A percentile compares a stretch with the other conserved stretches of the same genome.
Evolutionary conservation across 768 basidiomycete species (phyloP).

Genomic region (Artomyces pyxidatus): DNA sequence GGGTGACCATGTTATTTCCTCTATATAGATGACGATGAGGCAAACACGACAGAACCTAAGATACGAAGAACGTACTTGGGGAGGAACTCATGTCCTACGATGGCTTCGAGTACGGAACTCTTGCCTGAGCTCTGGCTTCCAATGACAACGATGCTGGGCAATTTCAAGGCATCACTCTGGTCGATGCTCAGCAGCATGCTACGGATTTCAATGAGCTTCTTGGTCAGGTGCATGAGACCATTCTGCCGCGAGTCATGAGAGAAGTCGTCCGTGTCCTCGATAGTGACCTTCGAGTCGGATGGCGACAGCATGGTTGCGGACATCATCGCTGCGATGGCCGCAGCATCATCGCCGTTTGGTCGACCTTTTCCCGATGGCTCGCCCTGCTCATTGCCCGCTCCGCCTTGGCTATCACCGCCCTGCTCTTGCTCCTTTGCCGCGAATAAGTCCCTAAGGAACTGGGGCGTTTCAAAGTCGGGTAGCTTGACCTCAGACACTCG

Average conservation of each 20-base stretch:
- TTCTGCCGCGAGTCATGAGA: constrained; percentile 50
- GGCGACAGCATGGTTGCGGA: constrained; percentile 76
- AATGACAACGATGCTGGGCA: constrained; percentile 97
- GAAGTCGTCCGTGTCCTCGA: constrained; percentile 26
- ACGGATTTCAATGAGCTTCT: constrained; percentile 93
- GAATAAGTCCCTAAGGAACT: constrained; percentile 65
- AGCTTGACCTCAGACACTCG: constrained; percentile 55
- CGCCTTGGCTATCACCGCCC: constrained; percentile 13
- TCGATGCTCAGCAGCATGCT: constrained; percentile 93
- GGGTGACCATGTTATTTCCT: constrained; percentile 99
- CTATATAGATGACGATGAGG: constrained; percentile 31
- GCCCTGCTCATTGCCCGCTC: constrained; percentile 26
- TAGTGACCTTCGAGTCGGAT: constrained; percentile 41
- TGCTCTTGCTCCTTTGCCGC: constrained; percentile 17
- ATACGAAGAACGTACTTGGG: constrained; percentile 71
- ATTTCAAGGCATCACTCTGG: constrained; percentile 87
- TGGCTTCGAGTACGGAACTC: constrained; percentile 93
- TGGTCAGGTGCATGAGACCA: constrained; percentile 87
- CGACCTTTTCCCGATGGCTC: constrained; percentile 31
- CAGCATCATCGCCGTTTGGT: constrained; percentile 47
- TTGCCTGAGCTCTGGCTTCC: constrained; percentile 99
- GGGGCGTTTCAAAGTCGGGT: constrained; percentile 45
- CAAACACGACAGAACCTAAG: background rate
- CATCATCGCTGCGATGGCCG: constrained; percentile 64
- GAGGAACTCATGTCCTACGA: constrained; percentile 96